Base-by-base conservation (phyloP, 2,329 filamentous ascomycete genomes). In the Hypoxylon sp. region DNA sequence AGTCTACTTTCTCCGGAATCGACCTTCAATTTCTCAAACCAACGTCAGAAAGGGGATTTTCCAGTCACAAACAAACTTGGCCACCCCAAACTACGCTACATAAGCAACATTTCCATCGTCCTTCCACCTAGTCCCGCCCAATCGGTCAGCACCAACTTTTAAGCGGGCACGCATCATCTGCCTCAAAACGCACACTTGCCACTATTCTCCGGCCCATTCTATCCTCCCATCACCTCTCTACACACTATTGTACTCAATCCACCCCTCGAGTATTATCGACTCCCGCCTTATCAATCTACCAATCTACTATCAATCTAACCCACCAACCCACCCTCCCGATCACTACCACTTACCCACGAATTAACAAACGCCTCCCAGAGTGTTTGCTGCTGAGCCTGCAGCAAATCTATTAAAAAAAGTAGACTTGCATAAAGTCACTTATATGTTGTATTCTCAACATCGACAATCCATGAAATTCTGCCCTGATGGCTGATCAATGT, bases 401-500 rank as follows among this genome's bases (percentile, higher is more conserved):
- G 63, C 66, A 62, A 64, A 56, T 58, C 77, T 72, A 74, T 22
- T 20, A 42, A 60, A 64, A 61, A 46, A 36, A 36, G 4, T 30
- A 57, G 77, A 78, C 78, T 79, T 79, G 77, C 77, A 80, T 78
- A 67, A 68, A 69, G 71, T 75, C 65, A 72, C 69, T 76, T 74
- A 75, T 76, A 75, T 73, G 74, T 77, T 74, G 73, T 73, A 72
- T 73, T 74, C 73, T 64, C 73, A 71, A 71, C 70, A 70, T 64
- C 64, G 60, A 52, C 70, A 67, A 63, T 73, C 70, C 61, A 76
- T 76, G 71, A 76, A 72, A 73, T 72, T 69, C 68, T 74, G 70
- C 70, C 73, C 76, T 72, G 70, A 83, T 83, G 81, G 83, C 86
- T 80, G 88, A 90, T 80, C 87, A 89, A 82, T 90, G 87, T 81